Evolutionary conservation across 176 grass and related monocot species (phyloP).

Genomic region (Triticum monococcum): DNA sequence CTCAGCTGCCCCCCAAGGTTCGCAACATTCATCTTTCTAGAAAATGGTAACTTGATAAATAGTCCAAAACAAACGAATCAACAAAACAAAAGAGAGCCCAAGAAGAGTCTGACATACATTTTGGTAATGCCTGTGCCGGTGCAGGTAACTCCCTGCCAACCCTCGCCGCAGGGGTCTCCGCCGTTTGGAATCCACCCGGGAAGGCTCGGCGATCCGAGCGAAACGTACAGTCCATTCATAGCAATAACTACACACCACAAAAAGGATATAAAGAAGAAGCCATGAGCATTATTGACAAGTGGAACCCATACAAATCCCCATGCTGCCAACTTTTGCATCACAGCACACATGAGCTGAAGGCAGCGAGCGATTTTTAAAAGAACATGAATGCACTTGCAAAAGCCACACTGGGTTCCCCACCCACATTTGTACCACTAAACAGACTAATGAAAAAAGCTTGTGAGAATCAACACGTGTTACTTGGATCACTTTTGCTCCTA

Average conservation of each 20-base stretch:
- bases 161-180: conserved; percentile 77
- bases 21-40: conserved; percentile 83
- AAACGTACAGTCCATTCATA: conserved; percentile 75
- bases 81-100: neutral
- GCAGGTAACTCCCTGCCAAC: conserved; percentile 84
- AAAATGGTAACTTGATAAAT: conserved; percentile 28
- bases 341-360: conserved; percentile 19
- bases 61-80: conserved; percentile 7
- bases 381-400: neutral
- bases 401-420: neutral
- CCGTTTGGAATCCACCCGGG: conserved; percentile 87
- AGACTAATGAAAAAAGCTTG: neutral
- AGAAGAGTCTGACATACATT: conserved; percentile 76
- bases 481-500: neutral
- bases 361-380: neutral
- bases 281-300: neutral
- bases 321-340: neutral
- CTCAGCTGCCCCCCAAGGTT: conserved; percentile 92
- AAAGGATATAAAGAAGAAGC: neutral
- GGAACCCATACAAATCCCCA: neutral
- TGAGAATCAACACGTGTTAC: neutral
- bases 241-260: conserved; percentile 57
- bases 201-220: conserved; percentile 73
- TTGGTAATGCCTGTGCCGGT: conserved; percentile 68
- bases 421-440: neutral